Conservation (phyloP, 2,329 filamentous ascomycete genomes). For the Cladobotryum protrusum region DNA sequence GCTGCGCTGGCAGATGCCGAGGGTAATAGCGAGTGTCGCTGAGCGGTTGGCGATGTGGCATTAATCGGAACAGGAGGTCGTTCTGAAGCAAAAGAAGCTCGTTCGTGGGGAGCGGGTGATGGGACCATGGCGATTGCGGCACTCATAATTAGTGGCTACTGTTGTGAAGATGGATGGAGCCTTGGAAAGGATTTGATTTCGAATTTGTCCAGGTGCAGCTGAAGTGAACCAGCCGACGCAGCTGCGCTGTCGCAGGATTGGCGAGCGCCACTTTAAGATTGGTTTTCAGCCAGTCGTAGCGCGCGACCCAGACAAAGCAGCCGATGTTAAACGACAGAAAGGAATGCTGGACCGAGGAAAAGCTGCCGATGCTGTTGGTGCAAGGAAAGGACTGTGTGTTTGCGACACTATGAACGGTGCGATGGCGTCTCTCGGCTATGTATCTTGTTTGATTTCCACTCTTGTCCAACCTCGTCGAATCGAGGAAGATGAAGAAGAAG, state of each 20-base stretch:
- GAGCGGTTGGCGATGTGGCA: conserved; percentile 38
- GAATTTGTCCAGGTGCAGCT: neutral
- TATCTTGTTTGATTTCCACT: neutral
- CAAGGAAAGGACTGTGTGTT: neutral
- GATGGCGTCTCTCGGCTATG: conserved; percentile 4
- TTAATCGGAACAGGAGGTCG: conserved; percentile 33
- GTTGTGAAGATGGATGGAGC: neutral
- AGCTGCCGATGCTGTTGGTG: neutral
- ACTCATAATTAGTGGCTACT: conserved; percentile 48
- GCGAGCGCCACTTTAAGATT: neutral
- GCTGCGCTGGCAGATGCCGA: conserved; percentile 29
- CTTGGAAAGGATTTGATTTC: neutral
- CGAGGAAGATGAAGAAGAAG: neutral
- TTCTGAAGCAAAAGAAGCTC: conserved; percentile 51
- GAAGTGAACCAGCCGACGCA: conserved; percentile 1
- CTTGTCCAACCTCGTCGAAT: neutral
- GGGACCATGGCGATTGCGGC: conserved; percentile 63
- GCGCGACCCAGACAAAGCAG: neutral
- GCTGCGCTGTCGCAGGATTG: conserved; percentile 5
- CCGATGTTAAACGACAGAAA: neutral
- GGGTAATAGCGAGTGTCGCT: conserved; percentile 30
- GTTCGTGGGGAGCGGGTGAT: conserved; percentile 61
- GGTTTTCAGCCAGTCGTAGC: neutral
- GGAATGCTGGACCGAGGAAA: neutral
- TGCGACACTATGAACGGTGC: neutral